Evolutionary conservation across 805 yeast genomes (phyloP), one percentile per base, ranked within the genome.

Genomic region (Pichia nakasei): DNA sequence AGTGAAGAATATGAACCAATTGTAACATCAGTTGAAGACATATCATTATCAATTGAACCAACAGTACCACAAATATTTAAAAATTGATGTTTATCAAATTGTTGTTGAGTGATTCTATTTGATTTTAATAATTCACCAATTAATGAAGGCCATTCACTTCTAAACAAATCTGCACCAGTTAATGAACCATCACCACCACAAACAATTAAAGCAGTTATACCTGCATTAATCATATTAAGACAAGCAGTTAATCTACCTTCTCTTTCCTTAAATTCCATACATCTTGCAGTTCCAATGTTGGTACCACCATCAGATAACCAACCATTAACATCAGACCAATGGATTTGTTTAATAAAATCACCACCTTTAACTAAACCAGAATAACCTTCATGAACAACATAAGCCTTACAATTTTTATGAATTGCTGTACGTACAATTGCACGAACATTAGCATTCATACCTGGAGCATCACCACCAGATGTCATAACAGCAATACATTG

Each of bases 151-250:
- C 91, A 83, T 64, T 83, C 89, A 13, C 72, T 55, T 58, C 91
- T 71, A 63, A 83, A 82, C 44, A 82, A 64, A 57, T 83, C 91
- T 6, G 91, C 91, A 50, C 91, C 91, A 3, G 91, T 83, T 50
- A 83, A 68, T 1, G 88, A 82, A 42, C 91, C 91, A 59, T 83
- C 91, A 59, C 91, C 91, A 52, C 91, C 91, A 64, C 87, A 80
- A 18, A 83, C 89, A 50, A 83, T 74, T 50, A 83, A 67, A 3
- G 87, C 89, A 61, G 83, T 88, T 46, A 83, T 82, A 44, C 89
- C 89, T 27, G 79, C 75, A 37, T 63, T 71, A 51, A 83, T 73
- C 75, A 83, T 68, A 61, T 83, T 79, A 52, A 72, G 68, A 44
- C 84, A 81, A 32, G 78, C 88, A 38, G 61, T 52, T 39, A 82